Evolutionary conservation across 208 protist genomes (phyloP).

Genomic region (Spongospora subterranea): DNA sequence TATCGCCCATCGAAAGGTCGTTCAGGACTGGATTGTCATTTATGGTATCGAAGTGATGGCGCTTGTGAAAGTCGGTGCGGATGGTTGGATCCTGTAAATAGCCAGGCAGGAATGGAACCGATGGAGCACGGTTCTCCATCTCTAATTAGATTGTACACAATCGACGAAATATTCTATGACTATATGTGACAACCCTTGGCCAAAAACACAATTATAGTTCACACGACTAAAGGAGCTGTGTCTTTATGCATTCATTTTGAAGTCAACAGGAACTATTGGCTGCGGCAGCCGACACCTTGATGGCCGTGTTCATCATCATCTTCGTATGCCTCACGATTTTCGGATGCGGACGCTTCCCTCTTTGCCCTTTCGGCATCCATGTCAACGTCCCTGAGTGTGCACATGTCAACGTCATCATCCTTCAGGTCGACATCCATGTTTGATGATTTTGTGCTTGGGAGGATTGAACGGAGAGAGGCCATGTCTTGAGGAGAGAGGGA

Average conservation of each 20-base stretch:
- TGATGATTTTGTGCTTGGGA: neutral
- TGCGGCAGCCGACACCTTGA: slow-evolving; percentile 23
- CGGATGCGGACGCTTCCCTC: neutral
- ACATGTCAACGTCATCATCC: slow-evolving; percentile 52
- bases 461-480: neutral
- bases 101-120: slow-evolving; percentile 32
- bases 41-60: slow-evolving; percentile 11
- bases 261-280: too few species aligned
- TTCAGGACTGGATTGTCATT: neutral
- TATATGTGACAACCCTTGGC: too few species aligned
- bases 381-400: neutral
- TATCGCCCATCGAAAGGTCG: neutral
- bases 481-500: neutral
- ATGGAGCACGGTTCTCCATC: neutral
- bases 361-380: slow-evolving; percentile 55
- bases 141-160: too few species aligned
- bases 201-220: too few species aligned
- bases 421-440: slow-evolving; percentile 32
- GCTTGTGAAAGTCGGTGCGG: slow-evolving; percentile 19
- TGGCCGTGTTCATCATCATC: slow-evolving; percentile 39
- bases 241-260: neutral
- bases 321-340: slow-evolving; percentile 50
- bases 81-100: neutral
- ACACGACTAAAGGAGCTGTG: neutral
- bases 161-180: too few species aligned